phyloP scores from a whole-genome alignment of 345 rosid genomes.

The Arabidopsis suecica region DNA sequence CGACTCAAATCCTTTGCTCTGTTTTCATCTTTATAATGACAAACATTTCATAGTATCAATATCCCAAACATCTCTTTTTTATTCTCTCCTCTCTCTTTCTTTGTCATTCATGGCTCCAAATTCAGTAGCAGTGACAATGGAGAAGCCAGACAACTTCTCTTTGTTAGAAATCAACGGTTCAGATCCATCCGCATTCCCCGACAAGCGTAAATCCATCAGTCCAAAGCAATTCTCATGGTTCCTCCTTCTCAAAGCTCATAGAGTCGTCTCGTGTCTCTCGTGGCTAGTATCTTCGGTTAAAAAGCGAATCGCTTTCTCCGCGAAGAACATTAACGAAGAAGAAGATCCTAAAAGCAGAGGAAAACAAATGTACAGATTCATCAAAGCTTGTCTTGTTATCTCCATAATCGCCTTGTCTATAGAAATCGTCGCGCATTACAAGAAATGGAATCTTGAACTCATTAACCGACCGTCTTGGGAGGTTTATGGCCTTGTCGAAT shows the following conservation, averaged over 20 bases:
- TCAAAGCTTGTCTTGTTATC: constrained; percentile 67
- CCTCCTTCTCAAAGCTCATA: constrained; percentile 71
- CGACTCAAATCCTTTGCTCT: background rate
- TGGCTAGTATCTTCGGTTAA: constrained; percentile 62
- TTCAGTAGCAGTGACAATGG: constrained; percentile 79
- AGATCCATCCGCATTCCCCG: constrained; percentile 62
- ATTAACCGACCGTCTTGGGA: constrained; percentile 65
- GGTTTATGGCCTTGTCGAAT: constrained; percentile 69
- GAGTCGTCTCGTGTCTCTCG: constrained; percentile 61
- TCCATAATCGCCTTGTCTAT: constrained; percentile 65
- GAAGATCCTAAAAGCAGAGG: constrained; percentile 74
- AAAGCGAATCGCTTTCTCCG: constrained; percentile 61
- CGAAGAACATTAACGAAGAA: constrained; percentile 46
- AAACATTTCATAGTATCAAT: constrained; percentile 25
- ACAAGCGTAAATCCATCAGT: constrained; percentile 71
- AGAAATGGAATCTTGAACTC: constrained; percentile 74
- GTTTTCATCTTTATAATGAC: constrained; percentile 40
- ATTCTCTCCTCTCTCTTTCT: background rate
- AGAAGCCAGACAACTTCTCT: constrained; percentile 73
- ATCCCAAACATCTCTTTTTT: background rate
- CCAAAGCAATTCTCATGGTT: constrained; percentile 84
- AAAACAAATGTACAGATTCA: constrained; percentile 65
- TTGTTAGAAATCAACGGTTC: constrained; percentile 63
- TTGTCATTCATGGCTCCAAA: constrained; percentile 68
- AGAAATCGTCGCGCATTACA: constrained; percentile 72